These are phyloP conservation scores for Ceratobasidium sp. DNA, from an alignment of 1,284 basidiomycete species.

Conservation along the genomic window DNA sequence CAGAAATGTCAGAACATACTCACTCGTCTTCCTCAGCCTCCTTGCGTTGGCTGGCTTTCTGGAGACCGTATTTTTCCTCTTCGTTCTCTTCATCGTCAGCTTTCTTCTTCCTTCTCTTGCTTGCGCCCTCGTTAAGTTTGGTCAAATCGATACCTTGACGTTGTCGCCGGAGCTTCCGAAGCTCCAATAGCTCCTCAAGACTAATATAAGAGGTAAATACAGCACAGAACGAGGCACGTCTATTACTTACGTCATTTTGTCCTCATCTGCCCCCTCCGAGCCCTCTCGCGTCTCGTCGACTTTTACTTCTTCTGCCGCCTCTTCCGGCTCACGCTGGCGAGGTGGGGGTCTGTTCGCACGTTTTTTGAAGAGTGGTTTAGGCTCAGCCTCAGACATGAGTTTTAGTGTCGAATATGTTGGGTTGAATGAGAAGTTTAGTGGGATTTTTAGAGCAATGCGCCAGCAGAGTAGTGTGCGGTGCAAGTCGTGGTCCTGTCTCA, in stretches of 20 bases:
- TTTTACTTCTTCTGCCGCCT: not conserved
- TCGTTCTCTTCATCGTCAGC: conserved; percentile 60
- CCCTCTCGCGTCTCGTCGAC: conserved; percentile 2
- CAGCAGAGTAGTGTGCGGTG: not conserved
- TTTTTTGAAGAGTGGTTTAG: conserved; percentile 27
- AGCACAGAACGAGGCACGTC: not conserved
- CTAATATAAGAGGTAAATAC: conserved; percentile 49
- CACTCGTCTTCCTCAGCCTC: conserved; percentile 66
- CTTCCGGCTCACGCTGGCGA: conserved; percentile 13
- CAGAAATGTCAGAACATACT: conserved; percentile 38
- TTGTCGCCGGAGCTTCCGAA: conserved; percentile 77
- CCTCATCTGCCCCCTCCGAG: conserved; percentile 19
- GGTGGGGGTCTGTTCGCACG: conserved; percentile 29
- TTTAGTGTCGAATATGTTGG: not conserved
- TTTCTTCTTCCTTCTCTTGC: conserved; percentile 70
- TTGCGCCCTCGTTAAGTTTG: conserved; percentile 84
- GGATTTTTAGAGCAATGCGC: not conserved
- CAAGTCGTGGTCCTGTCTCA: too few relatives aligned
- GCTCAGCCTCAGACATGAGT: conserved; percentile 21
- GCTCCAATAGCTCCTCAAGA: conserved; percentile 82
- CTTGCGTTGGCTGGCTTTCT: not conserved
- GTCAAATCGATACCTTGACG: conserved; percentile 86
- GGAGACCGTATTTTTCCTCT: conserved; percentile 58
- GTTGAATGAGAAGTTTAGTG: not conserved
- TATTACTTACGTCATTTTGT: conserved; percentile 14